Evolutionary conservation across 2,329 filamentous ascomycete species (phyloP).

Genomic region (Colletotrichum orchidophilum): DNA sequence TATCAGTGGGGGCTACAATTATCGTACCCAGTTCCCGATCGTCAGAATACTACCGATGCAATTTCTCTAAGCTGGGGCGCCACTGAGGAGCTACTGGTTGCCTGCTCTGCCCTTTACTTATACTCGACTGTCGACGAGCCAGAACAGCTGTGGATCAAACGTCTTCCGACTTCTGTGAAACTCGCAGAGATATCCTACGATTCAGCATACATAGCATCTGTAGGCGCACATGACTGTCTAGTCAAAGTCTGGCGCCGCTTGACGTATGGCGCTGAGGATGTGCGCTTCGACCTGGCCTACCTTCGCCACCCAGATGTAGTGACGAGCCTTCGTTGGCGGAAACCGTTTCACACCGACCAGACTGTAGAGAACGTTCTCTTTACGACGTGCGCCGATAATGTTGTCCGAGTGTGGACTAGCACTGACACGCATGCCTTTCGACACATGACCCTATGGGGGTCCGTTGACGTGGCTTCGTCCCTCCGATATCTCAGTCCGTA

Average conservation of each 20-base stretch:
- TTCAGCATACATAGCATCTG: conserved; percentile 85
- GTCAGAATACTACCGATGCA: conserved; percentile 47
- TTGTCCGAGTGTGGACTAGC: conserved; percentile 84
- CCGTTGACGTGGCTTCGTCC: conserved; percentile 78
- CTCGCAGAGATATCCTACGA: conserved; percentile 86
- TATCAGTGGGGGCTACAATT: conserved; percentile 72
- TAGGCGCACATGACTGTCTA: conserved; percentile 80
- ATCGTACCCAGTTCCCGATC: conserved; percentile 57
- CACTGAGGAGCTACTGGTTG: conserved; percentile 84
- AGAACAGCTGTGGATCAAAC: conserved; percentile 76
- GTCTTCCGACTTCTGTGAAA: conserved; percentile 77
- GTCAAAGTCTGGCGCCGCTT: conserved; percentile 94
- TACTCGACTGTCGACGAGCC: conserved; percentile 64
- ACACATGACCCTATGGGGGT: conserved; percentile 81
- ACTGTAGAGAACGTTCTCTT: conserved; percentile 88
- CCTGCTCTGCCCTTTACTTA: conserved; percentile 74
- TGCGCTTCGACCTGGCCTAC: conserved; percentile 90
- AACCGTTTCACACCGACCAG: conserved; percentile 79
- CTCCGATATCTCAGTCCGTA: conserved; percentile 59
- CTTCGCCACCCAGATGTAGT: conserved; percentile 84
- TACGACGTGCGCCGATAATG: conserved; percentile 83
- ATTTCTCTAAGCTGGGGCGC: conserved; percentile 82
- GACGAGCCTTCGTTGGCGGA: conserved; percentile 87
- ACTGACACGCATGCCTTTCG: conserved; percentile 77
- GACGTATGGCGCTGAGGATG: conserved; percentile 83